Conservation (phyloP, 108 stramenopile genomes). For the Tribonema minus region DNA sequence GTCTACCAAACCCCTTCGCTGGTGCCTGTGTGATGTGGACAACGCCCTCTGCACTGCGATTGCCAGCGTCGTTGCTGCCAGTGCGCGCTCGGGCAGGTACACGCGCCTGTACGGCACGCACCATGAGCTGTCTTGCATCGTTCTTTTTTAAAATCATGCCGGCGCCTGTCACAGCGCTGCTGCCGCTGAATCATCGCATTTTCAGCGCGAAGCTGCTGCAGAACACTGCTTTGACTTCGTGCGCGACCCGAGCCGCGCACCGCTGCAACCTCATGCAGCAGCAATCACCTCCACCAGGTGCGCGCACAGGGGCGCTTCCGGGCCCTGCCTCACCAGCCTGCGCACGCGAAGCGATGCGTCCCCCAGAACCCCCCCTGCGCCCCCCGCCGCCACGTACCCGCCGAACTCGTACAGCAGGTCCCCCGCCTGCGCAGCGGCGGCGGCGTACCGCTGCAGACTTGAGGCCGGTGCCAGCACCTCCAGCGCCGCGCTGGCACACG, state of each 20-base stretch:
- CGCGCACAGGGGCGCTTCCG: neutral
- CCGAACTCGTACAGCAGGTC: neutral
- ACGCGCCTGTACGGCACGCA: too few species aligned
- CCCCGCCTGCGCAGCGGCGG: neutral
- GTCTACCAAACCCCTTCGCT: too few species aligned
- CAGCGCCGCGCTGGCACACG: neutral
- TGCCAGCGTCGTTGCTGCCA: too few species aligned
- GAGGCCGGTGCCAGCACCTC: neutral
- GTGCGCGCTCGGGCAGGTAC: too few species aligned
- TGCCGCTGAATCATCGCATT: neutral
- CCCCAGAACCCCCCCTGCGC: neutral
- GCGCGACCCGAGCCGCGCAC: too few species aligned
- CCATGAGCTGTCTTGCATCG: too few species aligned
- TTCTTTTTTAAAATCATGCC: too few species aligned
- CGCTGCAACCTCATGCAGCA: neutral
- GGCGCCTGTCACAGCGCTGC: neutral
- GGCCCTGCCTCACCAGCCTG: neutral
- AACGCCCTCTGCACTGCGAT: too few species aligned
- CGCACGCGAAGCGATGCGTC: neutral
- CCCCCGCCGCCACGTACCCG: neutral
- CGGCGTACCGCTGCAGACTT: neutral
- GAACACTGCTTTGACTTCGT: too few species aligned
- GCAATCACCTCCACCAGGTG: neutral
- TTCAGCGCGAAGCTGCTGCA: too few species aligned
- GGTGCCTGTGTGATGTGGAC: too few species aligned